Percentiles rank a stretch among this genome's conserved stretches.
Conservation (phyloP, 331 rosid species). For the Malus hybrid region DNA sequence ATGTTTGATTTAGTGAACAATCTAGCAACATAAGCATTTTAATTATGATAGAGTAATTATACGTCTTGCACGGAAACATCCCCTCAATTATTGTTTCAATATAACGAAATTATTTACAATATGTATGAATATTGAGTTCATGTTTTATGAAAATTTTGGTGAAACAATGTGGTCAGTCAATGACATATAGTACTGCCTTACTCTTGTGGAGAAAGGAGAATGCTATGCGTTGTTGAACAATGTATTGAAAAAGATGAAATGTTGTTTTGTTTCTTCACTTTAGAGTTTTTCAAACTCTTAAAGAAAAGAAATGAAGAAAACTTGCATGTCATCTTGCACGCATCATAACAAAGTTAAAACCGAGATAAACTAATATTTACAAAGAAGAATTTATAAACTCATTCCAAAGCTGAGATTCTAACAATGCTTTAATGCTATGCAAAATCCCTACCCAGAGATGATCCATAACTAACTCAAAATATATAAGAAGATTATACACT, state of each 20-base stretch:
- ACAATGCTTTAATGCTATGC: not conserved
- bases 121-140: not conserved
- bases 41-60: not conserved
- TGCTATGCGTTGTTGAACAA: no score
- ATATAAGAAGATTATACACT: not conserved
- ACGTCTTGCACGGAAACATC: not conserved
- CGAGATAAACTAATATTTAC: not conserved
- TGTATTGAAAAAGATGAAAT: no score
- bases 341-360: not conserved
- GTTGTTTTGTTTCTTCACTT: no score
- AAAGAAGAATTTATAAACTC: not conserved
- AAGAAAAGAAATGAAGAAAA: no score
- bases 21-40: not conserved
- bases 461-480: not conserved
- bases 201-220: not conserved
- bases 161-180: no score
- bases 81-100: not conserved
- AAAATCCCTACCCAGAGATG: not conserved
- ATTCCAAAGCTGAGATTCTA: not conserved
- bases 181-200: not conserved
- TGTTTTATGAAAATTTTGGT: not conserved
- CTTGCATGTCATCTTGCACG: not conserved
- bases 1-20: not conserved
- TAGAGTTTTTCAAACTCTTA: no score
- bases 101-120: no score